Base-by-base conservation (phyloP, 768 basidiomycete species). In the Termitomyces sp. region DNA sequence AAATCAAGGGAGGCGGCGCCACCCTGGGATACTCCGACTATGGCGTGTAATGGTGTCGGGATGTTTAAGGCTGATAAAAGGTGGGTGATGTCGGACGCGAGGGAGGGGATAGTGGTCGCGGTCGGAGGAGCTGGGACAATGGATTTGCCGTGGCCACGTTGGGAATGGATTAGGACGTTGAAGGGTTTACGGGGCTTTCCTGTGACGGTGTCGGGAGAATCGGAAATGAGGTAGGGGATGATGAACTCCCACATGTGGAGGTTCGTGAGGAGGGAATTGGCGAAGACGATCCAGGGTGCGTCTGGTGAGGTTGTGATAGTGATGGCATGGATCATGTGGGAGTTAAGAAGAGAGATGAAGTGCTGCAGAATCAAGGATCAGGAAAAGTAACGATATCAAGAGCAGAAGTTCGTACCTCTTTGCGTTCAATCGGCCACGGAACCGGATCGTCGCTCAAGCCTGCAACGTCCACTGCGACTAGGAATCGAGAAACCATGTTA, bases 401-500 rank as follows among this genome's bases (percentile, higher is more conserved):
- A 14, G 31, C 9, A 23, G 27, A 3, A 19, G 41, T 17, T 41
- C 63, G 57, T 58, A 78, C 80, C 69, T 81, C 79, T 56, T 73
- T 69, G 43, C 70, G 71, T 25, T 81, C 74, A 25, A 79, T 59
- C 2, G 80, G 81, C 80, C 81, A 83, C 9, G 81, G 78, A 5
- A 81, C 77, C 12, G 67, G 63, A 19, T 69, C 65, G 43, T 81
- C 76, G 0, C 77, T 74, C 60, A 77, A 68, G 9, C 85, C 84
- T 51, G 77, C 82, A 1, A 88, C 82, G 60, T 88, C 85, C 12
- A 82, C 74, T 0, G 84, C 76, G 12, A 85, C 71, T 31, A 88
- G 72, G 61, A 87, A 81, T n/a, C 86, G 75, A 19, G 84, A 86
- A 7, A 88, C 85, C 82, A 87, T 83, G 70, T 87, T 87, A 68